Base-by-base conservation (phyloP, 1,284 basidiomycete genomes). In the Rhodotorula sp. region DNA sequence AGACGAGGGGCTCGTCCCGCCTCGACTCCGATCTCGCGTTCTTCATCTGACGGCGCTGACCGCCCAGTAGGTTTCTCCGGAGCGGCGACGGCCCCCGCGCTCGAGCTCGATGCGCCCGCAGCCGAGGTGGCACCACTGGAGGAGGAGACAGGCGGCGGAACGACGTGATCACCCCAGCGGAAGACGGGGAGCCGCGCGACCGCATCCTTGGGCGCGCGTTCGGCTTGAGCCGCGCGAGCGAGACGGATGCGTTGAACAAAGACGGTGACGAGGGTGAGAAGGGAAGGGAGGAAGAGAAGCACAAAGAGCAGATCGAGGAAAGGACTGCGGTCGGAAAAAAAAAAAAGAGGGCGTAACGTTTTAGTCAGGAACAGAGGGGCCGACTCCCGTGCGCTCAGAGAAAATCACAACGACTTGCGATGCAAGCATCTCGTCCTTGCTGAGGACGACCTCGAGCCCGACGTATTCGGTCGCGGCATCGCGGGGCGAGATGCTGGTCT, bases 231-330 rank as follows among this genome's bases (percentile, higher is more conserved):
- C 8, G 89, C 89, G 60, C 90, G 86, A 45, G 87, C 85, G 45
- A 87, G 85, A 62, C 90, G 88, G 53, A 91, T 81, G 61, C 91
- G 89, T 77, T 93, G 91, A 48, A 91, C 84, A 68, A 92, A 83
- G 42, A 93, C 85, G 3, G 91, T 93, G 71, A 90, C 80, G 78
- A 92, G 89, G 0, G 91, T 93, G 65, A 93, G 83, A 48, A 87
- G 84, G 4, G 91, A 91, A 3, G 91, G 91, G 17, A 93, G 85
- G 67, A 93, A 84, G 60, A 93, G 84, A 58, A 93, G 89, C 66
- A 90, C 82, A 73, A 91, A 83, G 77, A 93, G 66, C 88, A 78
- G 71, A 56, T 79, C 78, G 63, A 78, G 72, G 15, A 79, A 64
- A 3, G 78, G 77, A 72, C 75, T 76, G 60, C 17, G 30, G 10